phyloP scores from a whole-genome alignment of 352 stramenopile species.

The Phytophthora kernoviae region DNA sequence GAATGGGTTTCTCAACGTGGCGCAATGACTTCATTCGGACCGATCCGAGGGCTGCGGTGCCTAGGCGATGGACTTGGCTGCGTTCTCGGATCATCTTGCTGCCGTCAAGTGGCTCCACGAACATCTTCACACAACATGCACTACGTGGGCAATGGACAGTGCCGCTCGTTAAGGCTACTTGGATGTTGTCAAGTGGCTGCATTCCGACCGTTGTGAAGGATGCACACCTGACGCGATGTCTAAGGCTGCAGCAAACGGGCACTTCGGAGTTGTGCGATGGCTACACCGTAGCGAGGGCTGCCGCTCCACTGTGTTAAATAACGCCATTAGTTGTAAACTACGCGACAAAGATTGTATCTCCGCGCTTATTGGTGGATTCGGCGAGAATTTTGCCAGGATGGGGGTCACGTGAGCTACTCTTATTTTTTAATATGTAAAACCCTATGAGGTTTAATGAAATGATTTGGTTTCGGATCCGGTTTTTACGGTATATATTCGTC shows the following conservation, averaged over 20 bases:
- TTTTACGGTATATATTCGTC: no score
- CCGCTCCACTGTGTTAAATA: constrained; percentile 6
- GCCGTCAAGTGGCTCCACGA: constrained; percentile 27
- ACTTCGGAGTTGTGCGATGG: constrained; percentile 20
- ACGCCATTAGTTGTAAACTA: no score
- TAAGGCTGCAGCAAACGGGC: constrained; percentile 16
- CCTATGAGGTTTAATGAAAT: no score
- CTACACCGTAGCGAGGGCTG: constrained; percentile 16
- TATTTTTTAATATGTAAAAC: no score
- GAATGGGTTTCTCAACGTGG: constrained; percentile 16
- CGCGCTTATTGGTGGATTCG: no score
- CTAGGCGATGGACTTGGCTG: constrained; percentile 18
- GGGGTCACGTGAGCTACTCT: no score
- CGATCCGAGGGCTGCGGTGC: constrained; percentile 17
- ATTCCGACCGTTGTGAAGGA: constrained; percentile 14
- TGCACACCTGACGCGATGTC: constrained; percentile 24
- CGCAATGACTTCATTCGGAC: constrained; percentile 16
- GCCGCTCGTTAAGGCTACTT: constrained; percentile 20
- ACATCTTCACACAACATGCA: constrained; percentile 14
- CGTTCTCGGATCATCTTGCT: constrained; percentile 15
- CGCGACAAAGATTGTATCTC: no score
- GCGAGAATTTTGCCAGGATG: no score
- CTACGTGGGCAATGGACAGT: constrained; percentile 24
- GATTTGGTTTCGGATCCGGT: no score
- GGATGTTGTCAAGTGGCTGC: constrained; percentile 24